phyloP scores from a whole-genome alignment of 192 early-diverging fungal genomes.

The Entrophospora sp. region DNA sequence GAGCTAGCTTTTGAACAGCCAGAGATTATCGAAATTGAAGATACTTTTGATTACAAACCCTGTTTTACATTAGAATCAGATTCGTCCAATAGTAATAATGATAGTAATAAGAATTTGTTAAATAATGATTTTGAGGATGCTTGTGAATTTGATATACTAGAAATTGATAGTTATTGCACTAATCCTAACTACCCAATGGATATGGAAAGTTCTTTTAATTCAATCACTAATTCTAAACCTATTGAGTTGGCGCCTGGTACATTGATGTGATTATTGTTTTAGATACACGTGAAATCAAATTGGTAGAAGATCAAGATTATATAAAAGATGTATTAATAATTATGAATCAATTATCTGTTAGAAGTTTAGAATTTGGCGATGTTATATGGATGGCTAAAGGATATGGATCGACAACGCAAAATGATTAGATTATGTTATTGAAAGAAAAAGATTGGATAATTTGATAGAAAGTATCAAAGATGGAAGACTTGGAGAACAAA shows the following conservation, averaged over 20 bases:
- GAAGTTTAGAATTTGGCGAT: constrained; percentile 77
- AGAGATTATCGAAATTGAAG: no score
- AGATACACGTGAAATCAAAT: constrained; percentile 77
- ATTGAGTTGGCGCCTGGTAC: constrained; percentile 26
- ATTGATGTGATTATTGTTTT: constrained; percentile 66
- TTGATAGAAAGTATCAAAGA: constrained; percentile 86
- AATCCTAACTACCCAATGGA: no score
- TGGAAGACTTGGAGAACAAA: constrained; percentile 88
- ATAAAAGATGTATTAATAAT: constrained; percentile 58
- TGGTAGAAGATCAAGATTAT: constrained; percentile 56
- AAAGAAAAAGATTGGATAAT: constrained; percentile 93
- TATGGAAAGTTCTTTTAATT: background rate
- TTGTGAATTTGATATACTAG: no score
- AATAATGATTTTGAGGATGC: no score
- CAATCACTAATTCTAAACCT: constrained; percentile 24
- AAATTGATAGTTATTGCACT: no score
- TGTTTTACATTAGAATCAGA: no score
- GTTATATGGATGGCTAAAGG: constrained; percentile 77
- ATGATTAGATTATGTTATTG: constrained; percentile 72
- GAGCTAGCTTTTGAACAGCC: no score
- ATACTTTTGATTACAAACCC: no score
- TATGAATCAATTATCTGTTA: constrained; percentile 40
- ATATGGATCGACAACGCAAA: background rate
- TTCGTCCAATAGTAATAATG: no score
- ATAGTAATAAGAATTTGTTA: no score